These are phyloP conservation scores for Penicillium sp. DNA, from an alignment of 2,329 filamentous ascomycete genomes.

Conservation along the genomic window DNA sequence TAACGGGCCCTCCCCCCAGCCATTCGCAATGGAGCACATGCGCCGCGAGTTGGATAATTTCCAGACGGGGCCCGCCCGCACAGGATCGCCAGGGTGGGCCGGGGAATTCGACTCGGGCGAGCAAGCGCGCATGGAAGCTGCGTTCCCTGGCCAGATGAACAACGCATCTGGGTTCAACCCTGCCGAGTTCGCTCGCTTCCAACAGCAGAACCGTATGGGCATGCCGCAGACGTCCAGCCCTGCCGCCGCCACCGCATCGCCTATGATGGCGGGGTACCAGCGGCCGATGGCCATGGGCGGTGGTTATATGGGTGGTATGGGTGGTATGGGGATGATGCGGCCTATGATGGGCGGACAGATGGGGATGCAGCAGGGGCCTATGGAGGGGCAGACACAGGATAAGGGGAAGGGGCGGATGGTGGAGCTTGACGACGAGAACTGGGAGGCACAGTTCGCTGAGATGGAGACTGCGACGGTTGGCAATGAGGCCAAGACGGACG, in stretches of 20 bases:
- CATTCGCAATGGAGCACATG: constrained; percentile 68
- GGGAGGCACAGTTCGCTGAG: constrained; percentile 94
- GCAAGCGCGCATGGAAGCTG: constrained; percentile 70
- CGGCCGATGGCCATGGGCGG: constrained; percentile 49
- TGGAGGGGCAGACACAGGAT: constrained; percentile 56
- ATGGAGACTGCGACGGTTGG: constrained; percentile 63
- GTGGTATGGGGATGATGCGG: constrained; percentile 51
- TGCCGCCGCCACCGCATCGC: constrained; percentile 50
- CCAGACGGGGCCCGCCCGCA: constrained; percentile 51
- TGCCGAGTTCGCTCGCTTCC: constrained; percentile 85
- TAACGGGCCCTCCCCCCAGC: constrained; percentile 54
- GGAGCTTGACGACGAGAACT: constrained; percentile 88
- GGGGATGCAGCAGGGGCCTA: constrained; percentile 49
- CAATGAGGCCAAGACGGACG: constrained; percentile 53
- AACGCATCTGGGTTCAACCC: constrained; percentile 65
- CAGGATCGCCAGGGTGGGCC: constrained; percentile 61
- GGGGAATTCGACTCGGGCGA: constrained; percentile 63
- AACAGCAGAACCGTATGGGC: constrained; percentile 65
- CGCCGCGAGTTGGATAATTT: constrained; percentile 60
- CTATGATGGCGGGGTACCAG: constrained; percentile 59
- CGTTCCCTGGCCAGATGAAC: constrained; percentile 59
- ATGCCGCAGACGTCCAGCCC: constrained; percentile 62
- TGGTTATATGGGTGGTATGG: constrained; percentile 43
- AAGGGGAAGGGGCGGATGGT: constrained; percentile 84
- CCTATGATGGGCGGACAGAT: constrained; percentile 51